Conservation (phyloP, 305 asterid genomes). For the Lippia alba region DNA sequence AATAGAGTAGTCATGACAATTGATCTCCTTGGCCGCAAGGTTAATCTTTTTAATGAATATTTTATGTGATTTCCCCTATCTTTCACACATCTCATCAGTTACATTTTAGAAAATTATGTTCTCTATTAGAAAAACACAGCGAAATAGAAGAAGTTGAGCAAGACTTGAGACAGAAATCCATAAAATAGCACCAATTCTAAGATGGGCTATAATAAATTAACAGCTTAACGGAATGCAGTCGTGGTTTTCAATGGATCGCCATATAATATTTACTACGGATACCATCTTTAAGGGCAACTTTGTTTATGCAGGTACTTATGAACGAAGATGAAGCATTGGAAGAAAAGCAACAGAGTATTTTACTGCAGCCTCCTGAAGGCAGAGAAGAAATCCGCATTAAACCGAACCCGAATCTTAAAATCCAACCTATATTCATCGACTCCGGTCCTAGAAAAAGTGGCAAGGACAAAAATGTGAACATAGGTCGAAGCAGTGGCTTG, state of each 20-base stretch:
- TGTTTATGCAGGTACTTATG: conserved; percentile 71
- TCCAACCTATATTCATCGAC: conserved; percentile 82
- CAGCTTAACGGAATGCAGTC: neutral
- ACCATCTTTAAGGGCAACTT: conserved; percentile 1
- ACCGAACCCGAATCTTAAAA: conserved; percentile 76
- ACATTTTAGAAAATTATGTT: too few relatives aligned
- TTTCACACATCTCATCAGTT: too few relatives aligned
- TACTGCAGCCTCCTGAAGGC: conserved; percentile 62
- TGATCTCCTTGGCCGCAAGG: conserved; percentile 98
- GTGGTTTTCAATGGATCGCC: neutral
- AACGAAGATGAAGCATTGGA: conserved; percentile 77
- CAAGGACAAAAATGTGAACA: conserved; percentile 48
- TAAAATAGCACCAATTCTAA: too few relatives aligned
- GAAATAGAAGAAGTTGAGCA: too few relatives aligned
- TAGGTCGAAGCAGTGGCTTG: conserved; percentile 54
- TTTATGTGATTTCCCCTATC: neutral
- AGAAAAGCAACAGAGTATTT: conserved; percentile 68
- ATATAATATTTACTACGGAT: neutral
- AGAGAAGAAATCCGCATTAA: conserved; percentile 69
- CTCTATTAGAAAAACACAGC: too few relatives aligned
- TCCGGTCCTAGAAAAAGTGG: conserved; percentile 65
- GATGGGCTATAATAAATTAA: too few relatives aligned
- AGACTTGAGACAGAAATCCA: too few relatives aligned
- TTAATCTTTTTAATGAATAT: conserved; percentile 35
- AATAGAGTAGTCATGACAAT: conserved; percentile 80